Evolutionary conservation across 306 rosid genomes (phyloP).

Genomic region (Geum urbanum): DNA sequence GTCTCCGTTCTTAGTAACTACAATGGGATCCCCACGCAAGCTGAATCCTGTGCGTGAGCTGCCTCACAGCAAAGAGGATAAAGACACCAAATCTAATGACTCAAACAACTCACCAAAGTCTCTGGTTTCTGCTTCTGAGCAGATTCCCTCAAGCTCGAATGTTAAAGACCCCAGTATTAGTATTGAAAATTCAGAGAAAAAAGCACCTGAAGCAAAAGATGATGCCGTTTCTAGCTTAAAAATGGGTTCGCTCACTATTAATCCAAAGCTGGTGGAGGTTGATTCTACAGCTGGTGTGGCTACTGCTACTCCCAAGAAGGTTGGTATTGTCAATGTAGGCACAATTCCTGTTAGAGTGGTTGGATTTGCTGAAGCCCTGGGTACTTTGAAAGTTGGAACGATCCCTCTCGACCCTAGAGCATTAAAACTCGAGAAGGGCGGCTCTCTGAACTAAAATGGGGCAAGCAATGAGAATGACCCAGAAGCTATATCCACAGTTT

Average conservation of each 20-base stretch:
- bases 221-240: slow-evolving; percentile 44
- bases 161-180: slow-evolving; percentile 8
- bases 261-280: slow-evolving; percentile 41
- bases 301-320: slow-evolving; percentile 22
- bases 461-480: slow-evolving; percentile 24
- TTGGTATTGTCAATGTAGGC: slow-evolving; percentile 63
- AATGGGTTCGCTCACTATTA: slow-evolving; percentile 61
- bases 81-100: slow-evolving; percentile 28
- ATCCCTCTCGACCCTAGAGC: slow-evolving; percentile 64
- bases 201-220: slow-evolving; percentile 24
- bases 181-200: slow-evolving; percentile 33
- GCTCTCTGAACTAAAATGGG: slow-evolving; percentile 31
- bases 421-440: slow-evolving; percentile 41
- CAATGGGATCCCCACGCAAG: slow-evolving; percentile 49
- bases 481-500: slow-evolving; percentile 7
- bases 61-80: slow-evolving; percentile 33
- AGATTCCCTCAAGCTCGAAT: slow-evolving; percentile 29
- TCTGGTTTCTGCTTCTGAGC: slow-evolving; percentile 31
- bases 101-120: slow-evolving; percentile 24
- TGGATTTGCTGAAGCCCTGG: slow-evolving; percentile 43
- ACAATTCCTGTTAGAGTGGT: slow-evolving; percentile 66
- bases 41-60: slow-evolving; percentile 43
- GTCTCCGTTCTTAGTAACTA: slow-evolving; percentile 41
- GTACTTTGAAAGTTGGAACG: slow-evolving; percentile 69
- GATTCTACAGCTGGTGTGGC: slow-evolving; percentile 28